phyloP scores from a whole-genome alignment of 2,329 filamentous ascomycete species.

The Cordyceps tenuipes region DNA sequence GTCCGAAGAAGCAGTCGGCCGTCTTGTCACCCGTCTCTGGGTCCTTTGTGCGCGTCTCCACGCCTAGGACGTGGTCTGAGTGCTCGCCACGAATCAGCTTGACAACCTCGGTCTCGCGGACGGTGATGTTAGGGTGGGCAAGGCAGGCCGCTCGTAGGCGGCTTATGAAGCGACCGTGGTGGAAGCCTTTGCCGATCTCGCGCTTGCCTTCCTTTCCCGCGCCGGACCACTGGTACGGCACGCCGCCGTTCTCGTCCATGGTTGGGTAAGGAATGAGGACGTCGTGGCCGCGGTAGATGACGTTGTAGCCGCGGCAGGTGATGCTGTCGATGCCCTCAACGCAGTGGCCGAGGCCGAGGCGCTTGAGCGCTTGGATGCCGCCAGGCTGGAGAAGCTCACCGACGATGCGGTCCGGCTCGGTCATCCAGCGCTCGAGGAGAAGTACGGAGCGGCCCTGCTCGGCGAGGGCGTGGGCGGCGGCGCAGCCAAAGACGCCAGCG shows the following conservation, averaged over 20 bases:
- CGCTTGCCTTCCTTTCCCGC: slow-evolving; percentile 30
- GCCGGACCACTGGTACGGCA: slow-evolving; percentile 29
- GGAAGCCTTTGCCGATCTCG: slow-evolving; percentile 70
- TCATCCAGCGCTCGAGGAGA: slow-evolving; percentile 78
- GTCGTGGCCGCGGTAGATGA: slow-evolving; percentile 68
- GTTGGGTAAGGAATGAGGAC: slow-evolving; percentile 74
- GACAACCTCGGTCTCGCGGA: slow-evolving; percentile 82
- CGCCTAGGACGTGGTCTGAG: slow-evolving; percentile 69
- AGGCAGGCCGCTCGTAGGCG: slow-evolving; percentile 69
- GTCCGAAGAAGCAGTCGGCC: slow-evolving; percentile 74
- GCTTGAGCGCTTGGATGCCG: slow-evolving; percentile 70
- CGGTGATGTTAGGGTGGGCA: slow-evolving; percentile 71
- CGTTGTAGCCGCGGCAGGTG: slow-evolving; percentile 75
- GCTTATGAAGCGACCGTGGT: slow-evolving; percentile 89
- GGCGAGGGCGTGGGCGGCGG: slow-evolving; percentile 73
- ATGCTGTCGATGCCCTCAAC: slow-evolving; percentile 85
- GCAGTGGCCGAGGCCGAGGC: slow-evolving; percentile 73
- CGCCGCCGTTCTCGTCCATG: slow-evolving; percentile 40
- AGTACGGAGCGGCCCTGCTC: slow-evolving; percentile 87
- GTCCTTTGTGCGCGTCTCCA: slow-evolving; percentile 62
- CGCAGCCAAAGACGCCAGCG: slow-evolving; percentile 83
- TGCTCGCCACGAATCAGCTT: slow-evolving; percentile 63
- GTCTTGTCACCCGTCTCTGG: slow-evolving; percentile 46
- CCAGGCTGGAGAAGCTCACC: slow-evolving; percentile 93
- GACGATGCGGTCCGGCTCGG: slow-evolving; percentile 91